Evolutionary conservation across 257 asterid genomes (phyloP).

Genomic region (Handroanthus guayacan): DNA sequence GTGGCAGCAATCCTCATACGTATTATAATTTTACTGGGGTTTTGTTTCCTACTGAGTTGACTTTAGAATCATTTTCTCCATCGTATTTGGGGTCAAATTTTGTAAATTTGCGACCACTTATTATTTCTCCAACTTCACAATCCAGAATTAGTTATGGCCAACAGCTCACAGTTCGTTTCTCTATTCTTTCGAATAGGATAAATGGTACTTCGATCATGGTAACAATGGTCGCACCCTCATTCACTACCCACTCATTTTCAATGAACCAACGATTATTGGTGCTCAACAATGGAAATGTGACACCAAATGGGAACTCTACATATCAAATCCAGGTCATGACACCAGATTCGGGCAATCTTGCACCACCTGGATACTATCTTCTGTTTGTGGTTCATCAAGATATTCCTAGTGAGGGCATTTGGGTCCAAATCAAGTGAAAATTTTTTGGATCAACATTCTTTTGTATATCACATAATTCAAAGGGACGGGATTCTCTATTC

Average conservation of each 20-base stretch:
- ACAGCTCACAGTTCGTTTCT: constrained; percentile 35
- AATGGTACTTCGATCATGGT: constrained; percentile 26
- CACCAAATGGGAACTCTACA: neutral
- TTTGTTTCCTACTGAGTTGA: constrained; percentile 49
- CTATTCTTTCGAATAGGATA: constrained; percentile 25
- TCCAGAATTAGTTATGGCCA: constrained; percentile 36
- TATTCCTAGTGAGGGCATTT: constrained; percentile 57
- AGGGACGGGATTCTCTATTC: too few species aligned
- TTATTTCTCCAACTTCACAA: constrained; percentile 42
- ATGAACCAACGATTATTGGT: constrained; percentile 60
- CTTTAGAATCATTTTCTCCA: constrained; percentile 54
- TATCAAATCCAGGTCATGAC: constrained; percentile 33
- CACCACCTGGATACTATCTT: constrained; percentile 58
- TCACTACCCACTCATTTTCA: constrained; percentile 56
- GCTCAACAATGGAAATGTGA: constrained; percentile 30
- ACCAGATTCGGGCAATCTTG: constrained; percentile 42
- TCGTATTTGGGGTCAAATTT: constrained; percentile 36
- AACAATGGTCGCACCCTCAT: constrained; percentile 51
- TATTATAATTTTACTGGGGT: constrained; percentile 43
- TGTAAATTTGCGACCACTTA: constrained; percentile 38
- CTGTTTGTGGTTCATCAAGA: constrained; percentile 50
- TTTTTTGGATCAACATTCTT: neutral
- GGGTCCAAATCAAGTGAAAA: constrained; percentile 45
- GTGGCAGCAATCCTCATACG: constrained; percentile 53
- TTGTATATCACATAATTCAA: constrained; percentile 30